These are phyloP conservation scores for Penicillium vulpinum DNA, from an alignment of 2,329 filamentous ascomycete species.

Conservation along the genomic window DNA sequence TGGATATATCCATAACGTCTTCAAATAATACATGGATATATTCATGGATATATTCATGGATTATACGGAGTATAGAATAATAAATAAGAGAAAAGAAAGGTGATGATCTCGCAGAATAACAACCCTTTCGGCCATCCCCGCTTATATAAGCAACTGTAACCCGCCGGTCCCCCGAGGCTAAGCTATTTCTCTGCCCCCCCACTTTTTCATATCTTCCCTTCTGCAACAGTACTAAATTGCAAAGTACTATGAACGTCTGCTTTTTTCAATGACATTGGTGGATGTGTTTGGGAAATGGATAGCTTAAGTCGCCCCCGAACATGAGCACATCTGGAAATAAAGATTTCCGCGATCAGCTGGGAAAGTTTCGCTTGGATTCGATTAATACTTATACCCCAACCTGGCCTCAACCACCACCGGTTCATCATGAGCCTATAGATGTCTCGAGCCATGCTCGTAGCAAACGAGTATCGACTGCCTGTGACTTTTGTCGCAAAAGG, in stretches of 20 bases:
- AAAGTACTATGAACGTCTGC: background rate
- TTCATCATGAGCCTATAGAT: conserved; percentile 12
- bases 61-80: background rate
- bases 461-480: conserved; percentile 43
- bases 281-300: conserved; percentile 26
- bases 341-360: conserved; percentile 36
- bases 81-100: background rate
- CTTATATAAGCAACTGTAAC: conserved; percentile 4
- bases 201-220: background rate
- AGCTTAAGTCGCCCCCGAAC: conserved; percentile 18
- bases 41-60: too few relatives aligned
- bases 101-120: background rate
- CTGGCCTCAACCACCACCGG: conserved; percentile 13
- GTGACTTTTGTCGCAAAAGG: conserved; percentile 43
- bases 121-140: background rate
- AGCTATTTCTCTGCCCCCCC: conserved; percentile 1
- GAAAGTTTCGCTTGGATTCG: conserved; percentile 34
- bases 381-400: conserved; percentile 12
- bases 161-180: background rate
- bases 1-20: too few relatives aligned
- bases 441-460: conserved; percentile 23
- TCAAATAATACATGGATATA: too few relatives aligned
- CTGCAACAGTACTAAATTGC: background rate
- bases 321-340: conserved; percentile 29
- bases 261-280: conserved; percentile 2